Evolutionary conservation across 257 asterid species (phyloP).

Genomic region (Plantago major): DNA sequence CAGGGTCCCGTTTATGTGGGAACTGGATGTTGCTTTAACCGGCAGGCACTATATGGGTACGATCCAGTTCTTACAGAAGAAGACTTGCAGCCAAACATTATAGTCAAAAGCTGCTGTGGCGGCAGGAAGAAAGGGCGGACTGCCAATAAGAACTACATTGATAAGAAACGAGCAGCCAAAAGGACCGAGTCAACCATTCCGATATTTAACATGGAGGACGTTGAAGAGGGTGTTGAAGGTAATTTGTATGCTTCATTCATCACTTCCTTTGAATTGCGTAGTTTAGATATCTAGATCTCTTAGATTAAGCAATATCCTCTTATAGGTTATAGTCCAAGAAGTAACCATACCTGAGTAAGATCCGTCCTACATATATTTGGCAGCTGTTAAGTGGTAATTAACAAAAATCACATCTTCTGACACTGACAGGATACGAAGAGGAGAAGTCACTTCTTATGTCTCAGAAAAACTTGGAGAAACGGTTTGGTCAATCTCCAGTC

Average conservation of each 20-base stretch:
- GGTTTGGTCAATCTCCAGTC: constrained; percentile 94
- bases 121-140: constrained; percentile 58
- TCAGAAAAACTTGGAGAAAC: constrained; percentile 89
- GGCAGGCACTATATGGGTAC: constrained; percentile 85
- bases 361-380: no score
- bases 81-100: constrained; percentile 73
- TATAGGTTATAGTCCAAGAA: no score
- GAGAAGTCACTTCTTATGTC: constrained; percentile 91
- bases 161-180: constrained; percentile 65
- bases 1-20: constrained; percentile 96
- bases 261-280: background rate
- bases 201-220: constrained; percentile 71
- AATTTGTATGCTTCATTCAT: constrained; percentile 2
- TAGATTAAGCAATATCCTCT: background rate
- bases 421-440: constrained; percentile 70
- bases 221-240: constrained; percentile 93
- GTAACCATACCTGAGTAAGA: no score
- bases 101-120: constrained; percentile 75
- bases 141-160: constrained; percentile 63
- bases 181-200: constrained; percentile 84
- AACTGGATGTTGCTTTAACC: constrained; percentile 89
- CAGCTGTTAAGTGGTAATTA: background rate
- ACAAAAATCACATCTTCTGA: background rate
- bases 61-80: constrained; percentile 80
- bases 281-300: background rate